A percentile compares a stretch with the other conserved stretches of the same genome.
phyloP scores from a whole-genome alignment of 306 rosid genomes.

The Vachellia collinsii region DNA sequence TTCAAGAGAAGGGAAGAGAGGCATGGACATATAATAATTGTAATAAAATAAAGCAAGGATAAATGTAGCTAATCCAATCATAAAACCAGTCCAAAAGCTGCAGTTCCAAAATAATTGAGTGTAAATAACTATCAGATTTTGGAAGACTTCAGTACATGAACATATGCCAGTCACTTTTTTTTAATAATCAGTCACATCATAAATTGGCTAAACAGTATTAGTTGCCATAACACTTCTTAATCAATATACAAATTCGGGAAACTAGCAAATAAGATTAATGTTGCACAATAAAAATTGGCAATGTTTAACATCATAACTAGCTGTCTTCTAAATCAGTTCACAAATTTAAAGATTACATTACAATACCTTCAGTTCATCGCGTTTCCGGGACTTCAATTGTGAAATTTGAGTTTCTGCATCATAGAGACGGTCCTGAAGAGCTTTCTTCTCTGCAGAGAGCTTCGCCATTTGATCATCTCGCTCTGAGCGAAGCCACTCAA shows the following conservation, averaged over 20 bases:
- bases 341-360: background rate
- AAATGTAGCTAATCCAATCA: no score
- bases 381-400: constrained; percentile 92
- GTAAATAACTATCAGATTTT: no score
- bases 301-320: constrained; percentile 27
- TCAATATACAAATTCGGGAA: constrained; percentile 20
- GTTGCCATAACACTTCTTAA: background rate
- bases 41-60: no score
- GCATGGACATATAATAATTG: no score
- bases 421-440: constrained; percentile 86
- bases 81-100: no score
- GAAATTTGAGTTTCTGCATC: constrained; percentile 88
- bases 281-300: constrained; percentile 8
- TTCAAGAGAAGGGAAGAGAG: no score
- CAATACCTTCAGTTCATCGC: constrained; percentile 91
- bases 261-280: constrained; percentile 16
- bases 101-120: no score
- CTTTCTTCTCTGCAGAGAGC: constrained; percentile 83
- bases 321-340: constrained; percentile 1
- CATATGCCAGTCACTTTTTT: constrained; percentile 10
- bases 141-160: no score
- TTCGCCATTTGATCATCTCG: constrained; percentile 81
- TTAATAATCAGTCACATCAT: background rate
- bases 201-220: background rate
- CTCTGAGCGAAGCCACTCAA: constrained; percentile 97